Conservation (phyloP, 768 basidiomycete genomes). For the Dendrothele bispora region DNA sequence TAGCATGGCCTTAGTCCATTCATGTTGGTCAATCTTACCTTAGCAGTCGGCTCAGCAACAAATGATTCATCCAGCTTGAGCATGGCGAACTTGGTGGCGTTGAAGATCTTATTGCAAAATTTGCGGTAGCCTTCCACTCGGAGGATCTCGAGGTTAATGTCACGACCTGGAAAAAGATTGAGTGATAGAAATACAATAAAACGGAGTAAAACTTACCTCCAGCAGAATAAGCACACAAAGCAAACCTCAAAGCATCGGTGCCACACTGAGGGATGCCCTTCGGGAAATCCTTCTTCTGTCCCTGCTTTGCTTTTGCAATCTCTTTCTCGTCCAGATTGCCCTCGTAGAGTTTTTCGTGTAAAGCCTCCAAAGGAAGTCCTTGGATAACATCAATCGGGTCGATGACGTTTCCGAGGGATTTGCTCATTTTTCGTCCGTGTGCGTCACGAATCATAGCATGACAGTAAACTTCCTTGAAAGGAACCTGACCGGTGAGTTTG, state of each 20-base stretch:
- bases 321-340: conserved; percentile 96
- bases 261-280: conserved; percentile 99
- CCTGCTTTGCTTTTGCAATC: conserved; percentile 84
- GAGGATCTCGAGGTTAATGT: conserved; percentile 95
- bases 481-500: conserved; percentile 85
- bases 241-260: conserved; percentile 93
- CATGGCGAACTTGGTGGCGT: conserved; percentile 99
- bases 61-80: conserved; percentile 88
- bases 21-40: conserved; percentile 44
- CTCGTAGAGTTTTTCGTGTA: conserved; percentile 83
- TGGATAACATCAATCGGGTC: conserved; percentile 95
- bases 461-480: conserved; percentile 94
- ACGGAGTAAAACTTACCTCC: conserved; percentile 53
- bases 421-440: conserved; percentile 98
- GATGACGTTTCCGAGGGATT: conserved; percentile 96
- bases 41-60: conserved; percentile 65
- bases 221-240: conserved; percentile 90
- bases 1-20: conserved; percentile 9
- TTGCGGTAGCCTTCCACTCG: conserved; percentile 98
- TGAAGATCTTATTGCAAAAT: conserved; percentile 99
- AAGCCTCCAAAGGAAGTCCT: conserved; percentile 72
- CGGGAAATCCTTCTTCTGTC: conserved; percentile 99
- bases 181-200: neutral
- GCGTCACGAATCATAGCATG: conserved; percentile 99
- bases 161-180: conserved; percentile 65